Conservation (phyloP, 2,329 filamentous ascomycete species). For the Blastomyces percursus region DNA sequence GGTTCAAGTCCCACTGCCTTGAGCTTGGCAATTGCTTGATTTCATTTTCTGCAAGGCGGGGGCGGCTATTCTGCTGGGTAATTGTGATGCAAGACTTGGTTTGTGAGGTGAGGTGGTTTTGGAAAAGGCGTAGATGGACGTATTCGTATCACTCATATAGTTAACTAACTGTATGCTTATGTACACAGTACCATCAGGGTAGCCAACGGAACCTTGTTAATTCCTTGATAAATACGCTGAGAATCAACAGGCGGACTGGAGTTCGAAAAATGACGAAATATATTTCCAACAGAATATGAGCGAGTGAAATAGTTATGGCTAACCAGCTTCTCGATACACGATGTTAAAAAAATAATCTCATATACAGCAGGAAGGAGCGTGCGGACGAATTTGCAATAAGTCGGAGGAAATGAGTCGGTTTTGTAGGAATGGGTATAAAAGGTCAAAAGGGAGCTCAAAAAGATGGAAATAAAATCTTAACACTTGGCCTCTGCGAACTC, state of each 20-base stretch:
- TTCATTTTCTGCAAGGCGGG: neutral
- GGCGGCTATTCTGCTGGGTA: neutral
- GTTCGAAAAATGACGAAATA: neutral
- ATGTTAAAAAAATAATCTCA: neutral
- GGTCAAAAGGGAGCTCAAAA: neutral
- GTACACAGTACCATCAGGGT: neutral
- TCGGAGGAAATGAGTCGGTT: neutral
- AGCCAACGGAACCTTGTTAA: neutral
- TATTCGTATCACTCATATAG: neutral
- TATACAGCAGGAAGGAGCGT: neutral
- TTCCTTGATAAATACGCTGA: neutral
- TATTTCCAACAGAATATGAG: neutral
- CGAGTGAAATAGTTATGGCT: neutral
- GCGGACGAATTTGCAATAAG: neutral
- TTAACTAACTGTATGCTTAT: neutral
- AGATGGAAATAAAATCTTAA: neutral
- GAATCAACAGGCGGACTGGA: neutral
- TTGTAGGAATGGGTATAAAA: neutral
- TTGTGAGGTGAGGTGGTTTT: neutral
- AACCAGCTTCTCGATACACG: too few species aligned
- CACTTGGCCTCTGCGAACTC: neutral
- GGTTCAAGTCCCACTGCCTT: neutral
- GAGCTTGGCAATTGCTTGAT: conserved; percentile 3
- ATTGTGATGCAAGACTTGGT: neutral
- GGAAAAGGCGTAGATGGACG: neutral